These are phyloP conservation scores for Sherardia arvensis DNA, from an alignment of 257 asterid genomes.

Conservation along the genomic window DNA sequence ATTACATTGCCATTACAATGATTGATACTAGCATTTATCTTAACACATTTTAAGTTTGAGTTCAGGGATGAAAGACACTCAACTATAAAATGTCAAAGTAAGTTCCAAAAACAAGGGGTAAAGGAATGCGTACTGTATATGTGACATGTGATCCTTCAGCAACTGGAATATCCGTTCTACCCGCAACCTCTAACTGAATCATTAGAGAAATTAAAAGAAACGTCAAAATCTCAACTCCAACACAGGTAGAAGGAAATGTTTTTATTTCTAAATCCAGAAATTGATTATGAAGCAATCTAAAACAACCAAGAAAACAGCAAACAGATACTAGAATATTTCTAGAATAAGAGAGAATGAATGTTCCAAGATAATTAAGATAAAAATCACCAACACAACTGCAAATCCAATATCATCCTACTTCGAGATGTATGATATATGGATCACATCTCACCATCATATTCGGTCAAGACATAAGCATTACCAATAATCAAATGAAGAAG, in stretches of 20 bases:
- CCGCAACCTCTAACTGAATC: slow-evolving; percentile 82
- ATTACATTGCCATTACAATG: not conserved
- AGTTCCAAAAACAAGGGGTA: not conserved
- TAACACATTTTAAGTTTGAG: not conserved
- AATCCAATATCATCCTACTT: not conserved
- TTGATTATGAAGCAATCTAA: not conserved
- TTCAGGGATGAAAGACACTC: not conserved
- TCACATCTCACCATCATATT: not conserved
- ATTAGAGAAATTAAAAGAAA: slow-evolving; percentile 7
- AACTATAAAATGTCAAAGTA: not conserved
- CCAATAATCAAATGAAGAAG: not conserved
- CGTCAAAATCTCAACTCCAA: not conserved
- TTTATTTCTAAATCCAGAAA: not conserved
- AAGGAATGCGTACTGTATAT: slow-evolving; percentile 54
- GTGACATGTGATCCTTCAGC: slow-evolving; percentile 99
- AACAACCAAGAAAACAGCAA: not conserved
- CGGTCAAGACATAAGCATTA: not conserved
- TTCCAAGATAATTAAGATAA: not conserved
- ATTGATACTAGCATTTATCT: not conserved
- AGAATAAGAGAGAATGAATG: not conserved
- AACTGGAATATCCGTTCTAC: slow-evolving; percentile 86
- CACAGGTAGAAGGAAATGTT: not conserved
- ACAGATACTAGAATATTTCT: not conserved
- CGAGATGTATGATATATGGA: not conserved
- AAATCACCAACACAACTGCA: not conserved